Conservation (phyloP, 2,329 filamentous ascomycete genomes). For the Chaetomium globosum region DNA sequence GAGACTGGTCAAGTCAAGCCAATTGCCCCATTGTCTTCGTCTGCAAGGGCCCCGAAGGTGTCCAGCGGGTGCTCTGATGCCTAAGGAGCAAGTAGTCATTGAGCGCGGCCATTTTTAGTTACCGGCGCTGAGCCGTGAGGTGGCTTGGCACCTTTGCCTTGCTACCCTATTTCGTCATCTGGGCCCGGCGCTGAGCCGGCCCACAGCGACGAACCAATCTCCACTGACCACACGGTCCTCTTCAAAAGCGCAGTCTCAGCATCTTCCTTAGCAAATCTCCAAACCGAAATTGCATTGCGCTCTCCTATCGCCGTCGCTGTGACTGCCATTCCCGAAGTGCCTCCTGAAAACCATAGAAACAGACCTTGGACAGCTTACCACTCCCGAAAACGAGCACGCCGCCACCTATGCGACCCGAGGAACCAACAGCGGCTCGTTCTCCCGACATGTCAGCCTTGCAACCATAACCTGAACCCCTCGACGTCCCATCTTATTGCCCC, state of each 20-base stretch:
- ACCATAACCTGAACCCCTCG: constrained; percentile 21
- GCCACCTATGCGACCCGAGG: constrained; percentile 31
- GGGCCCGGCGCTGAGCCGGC: constrained; percentile 19
- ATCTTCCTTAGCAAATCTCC: constrained; percentile 11
- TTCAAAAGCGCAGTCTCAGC: constrained; percentile 26
- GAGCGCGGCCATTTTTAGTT: neutral
- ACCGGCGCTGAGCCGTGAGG: constrained; percentile 9
- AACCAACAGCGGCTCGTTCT: constrained; percentile 21
- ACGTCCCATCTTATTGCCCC: neutral
- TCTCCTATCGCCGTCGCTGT: constrained; percentile 9
- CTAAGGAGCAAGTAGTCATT: constrained; percentile 1
- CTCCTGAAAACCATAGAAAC: constrained; percentile 1
- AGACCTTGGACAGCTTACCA: neutral
- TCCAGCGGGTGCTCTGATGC: neutral
- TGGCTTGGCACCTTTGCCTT: constrained; percentile 31
- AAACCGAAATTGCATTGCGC: constrained; percentile 20
- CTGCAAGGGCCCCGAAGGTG: neutral
- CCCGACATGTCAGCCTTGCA: constrained; percentile 33
- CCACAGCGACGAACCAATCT: constrained; percentile 24
- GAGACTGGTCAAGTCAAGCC: neutral
- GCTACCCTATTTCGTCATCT: constrained; percentile 31
- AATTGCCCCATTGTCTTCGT: neutral
- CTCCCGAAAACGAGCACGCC: constrained; percentile 11
- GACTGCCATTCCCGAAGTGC: neutral
- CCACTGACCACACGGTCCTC: constrained; percentile 29